Evolutionary conservation across 768 basidiomycete species (phyloP), one percentile per base, ranked within the genome.

Genomic region (Phaeotremella fagi): DNA sequence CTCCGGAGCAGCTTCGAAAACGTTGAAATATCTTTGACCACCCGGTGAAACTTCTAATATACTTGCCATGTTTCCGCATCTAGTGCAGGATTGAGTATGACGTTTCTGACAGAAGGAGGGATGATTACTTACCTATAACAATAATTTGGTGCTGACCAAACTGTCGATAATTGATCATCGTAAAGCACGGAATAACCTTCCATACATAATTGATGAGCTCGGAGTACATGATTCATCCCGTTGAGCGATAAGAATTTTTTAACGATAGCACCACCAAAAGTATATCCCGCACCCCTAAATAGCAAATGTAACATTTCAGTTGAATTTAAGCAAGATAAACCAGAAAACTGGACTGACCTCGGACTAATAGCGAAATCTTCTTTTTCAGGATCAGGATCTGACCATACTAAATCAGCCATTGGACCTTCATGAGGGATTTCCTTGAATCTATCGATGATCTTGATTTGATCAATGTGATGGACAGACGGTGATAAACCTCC

Each of bases 361-460:
- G 94, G 94, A 55, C 91, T 95, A 76, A 99, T 98, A 25, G 95
- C 94, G 72, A 98, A 99, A 69, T 98, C 95, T 74, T 98, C 95
- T 75, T 98, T 99, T 75, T 99, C 95, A 31, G 90, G 84, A 77
- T 99, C 95, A 29, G 95, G 95, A 81, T 99, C 95, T 41, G 92
- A 97, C 95, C 95, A 99, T 1, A 99, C 95, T 25, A 99, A 82
- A 80, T 99, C 95, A 12, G 94, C 94, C 91, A 99, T 98, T 24
- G 95, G 94, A 3, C 95, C 95, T 75, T 99, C 95, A 66, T 98
- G 95, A 37, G 95, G 95, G 54, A 99, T 98, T 79, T 99, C 95
- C 82, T 94, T 82, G 79, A 98, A 98, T 49, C 95, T 86, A 79
- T 99, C 95, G 31, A 98, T 88, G 37, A 98, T 90, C 75, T 98